Conservation (phyloP, 2,329 filamentous ascomycete genomes). For the Juglanconis oblonga region DNA sequence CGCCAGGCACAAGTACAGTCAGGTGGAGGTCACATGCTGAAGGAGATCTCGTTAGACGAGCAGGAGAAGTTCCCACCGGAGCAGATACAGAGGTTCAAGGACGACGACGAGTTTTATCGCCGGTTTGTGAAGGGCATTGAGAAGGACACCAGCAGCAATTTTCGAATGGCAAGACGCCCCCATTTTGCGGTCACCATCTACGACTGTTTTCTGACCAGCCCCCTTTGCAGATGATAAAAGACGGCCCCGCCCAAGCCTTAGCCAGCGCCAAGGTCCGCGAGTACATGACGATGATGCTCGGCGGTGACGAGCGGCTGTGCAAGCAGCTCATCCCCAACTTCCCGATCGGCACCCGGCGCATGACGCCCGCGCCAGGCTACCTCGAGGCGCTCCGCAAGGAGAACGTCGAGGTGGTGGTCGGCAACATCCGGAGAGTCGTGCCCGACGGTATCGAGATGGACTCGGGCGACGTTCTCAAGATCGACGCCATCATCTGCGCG, state of each 20-base stretch:
- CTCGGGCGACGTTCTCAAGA: conserved; percentile 45
- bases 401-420: conserved; percentile 47
- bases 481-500: conserved; percentile 57
- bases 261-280: conserved; percentile 38
- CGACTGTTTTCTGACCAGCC: neutral
- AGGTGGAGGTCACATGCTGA: conserved; percentile 33
- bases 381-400: conserved; percentile 42
- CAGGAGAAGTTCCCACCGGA: conserved; percentile 39
- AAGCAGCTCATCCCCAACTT: conserved; percentile 49
- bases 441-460: conserved; percentile 46
- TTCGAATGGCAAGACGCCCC: conserved; percentile 35
- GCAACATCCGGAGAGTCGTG: conserved; percentile 43
- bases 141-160: conserved; percentile 40
- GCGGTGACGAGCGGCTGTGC: conserved; percentile 48
- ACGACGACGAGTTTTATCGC: conserved; percentile 43
- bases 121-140: conserved; percentile 47
- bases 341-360: conserved; percentile 44
- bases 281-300: conserved; percentile 47
- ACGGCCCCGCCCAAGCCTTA: conserved; percentile 38
- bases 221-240: conserved; percentile 34
- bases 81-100: conserved; percentile 46
- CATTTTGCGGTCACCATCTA: neutral
- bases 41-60: conserved; percentile 38
- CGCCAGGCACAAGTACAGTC: conserved; percentile 34
- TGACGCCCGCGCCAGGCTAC: conserved; percentile 50